Evolutionary conservation across 345 rosid species (phyloP).

Genomic region (Linum lewisii): DNA sequence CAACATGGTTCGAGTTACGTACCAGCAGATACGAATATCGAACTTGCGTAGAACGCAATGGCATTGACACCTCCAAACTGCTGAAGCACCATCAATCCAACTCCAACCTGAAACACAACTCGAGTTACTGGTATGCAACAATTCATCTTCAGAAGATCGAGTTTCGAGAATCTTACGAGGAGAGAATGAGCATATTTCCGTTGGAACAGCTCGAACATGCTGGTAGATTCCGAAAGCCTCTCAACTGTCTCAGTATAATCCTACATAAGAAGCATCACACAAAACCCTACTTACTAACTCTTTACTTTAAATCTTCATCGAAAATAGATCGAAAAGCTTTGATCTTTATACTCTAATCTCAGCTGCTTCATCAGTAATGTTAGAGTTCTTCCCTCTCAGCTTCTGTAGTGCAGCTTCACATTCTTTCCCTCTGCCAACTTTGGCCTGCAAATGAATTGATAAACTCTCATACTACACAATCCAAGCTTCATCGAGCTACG

Average conservation of each 20-base stretch:
- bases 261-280: slow-evolving; percentile 7
- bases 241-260: slow-evolving; percentile 18
- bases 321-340: not conserved
- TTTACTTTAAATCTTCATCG: not conserved
- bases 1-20: too few relatives aligned
- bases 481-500: not conserved
- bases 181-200: slow-evolving; percentile 18
- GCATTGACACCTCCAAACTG: slow-evolving; percentile 37
- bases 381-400: slow-evolving; percentile 38
- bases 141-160: not conserved
- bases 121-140: not conserved
- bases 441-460: slow-evolving; percentile 27
- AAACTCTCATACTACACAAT: not conserved
- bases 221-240: slow-evolving; percentile 16
- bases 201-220: slow-evolving; percentile 17
- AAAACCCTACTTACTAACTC: not conserved
- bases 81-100: slow-evolving; percentile 34
- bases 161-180: not conserved
- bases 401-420: slow-evolving; percentile 38
- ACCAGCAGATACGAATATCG: slow-evolving; percentile 50
- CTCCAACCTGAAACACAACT: slow-evolving; percentile 22
- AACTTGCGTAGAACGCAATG: slow-evolving; percentile 41
- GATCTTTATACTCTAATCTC: slow-evolving; percentile 44
- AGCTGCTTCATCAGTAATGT: slow-evolving; percentile 42
- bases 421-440: slow-evolving; percentile 34